Percentiles rank a stretch among this genome's conserved stretches.
These are phyloP conservation scores for Mycena belliarum DNA, from an alignment of 768 basidiomycete genomes.

Conservation along the genomic window DNA sequence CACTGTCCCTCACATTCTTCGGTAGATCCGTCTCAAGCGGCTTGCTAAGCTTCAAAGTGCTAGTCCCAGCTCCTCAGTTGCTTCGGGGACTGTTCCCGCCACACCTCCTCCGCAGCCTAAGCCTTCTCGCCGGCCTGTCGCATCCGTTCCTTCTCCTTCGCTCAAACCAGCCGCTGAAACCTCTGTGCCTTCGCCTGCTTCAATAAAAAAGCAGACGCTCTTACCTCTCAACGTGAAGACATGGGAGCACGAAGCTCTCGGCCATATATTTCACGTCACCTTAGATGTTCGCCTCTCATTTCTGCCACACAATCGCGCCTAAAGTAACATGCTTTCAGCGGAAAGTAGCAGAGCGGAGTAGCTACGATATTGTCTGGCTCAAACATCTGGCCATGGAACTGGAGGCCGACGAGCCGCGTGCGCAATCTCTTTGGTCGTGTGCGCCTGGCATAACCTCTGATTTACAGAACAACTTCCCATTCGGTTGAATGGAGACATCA, in stretches of 20 bases:
- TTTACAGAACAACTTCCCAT: conserved; percentile 35
- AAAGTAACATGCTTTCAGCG: conserved; percentile 43
- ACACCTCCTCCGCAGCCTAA: conserved; percentile 36
- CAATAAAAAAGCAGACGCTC: conserved; percentile 51
- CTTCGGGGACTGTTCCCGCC: conserved; percentile 31
- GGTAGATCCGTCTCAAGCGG: conserved; percentile 88
- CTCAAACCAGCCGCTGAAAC: conserved; percentile 32
- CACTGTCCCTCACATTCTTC: conserved; percentile 3
- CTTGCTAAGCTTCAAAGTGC: conserved; percentile 76
- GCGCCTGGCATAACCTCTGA: background rate
- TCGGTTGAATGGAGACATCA: conserved; percentile 55
- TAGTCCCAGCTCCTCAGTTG: conserved; percentile 38
- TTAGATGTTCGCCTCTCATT: conserved; percentile 58
- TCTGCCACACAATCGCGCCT: background rate
- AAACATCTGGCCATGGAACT: conserved; percentile 75
- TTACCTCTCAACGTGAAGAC: conserved; percentile 52
- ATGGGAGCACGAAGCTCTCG: conserved; percentile 79
- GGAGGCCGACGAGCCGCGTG: conserved; percentile 51
- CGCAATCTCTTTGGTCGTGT: background rate
- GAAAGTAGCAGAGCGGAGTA: conserved; percentile 56
- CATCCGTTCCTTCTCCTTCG: conserved; percentile 25
- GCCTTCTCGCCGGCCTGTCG: conserved; percentile 37
- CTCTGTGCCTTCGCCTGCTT: conserved; percentile 32
- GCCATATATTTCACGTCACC: conserved; percentile 73
- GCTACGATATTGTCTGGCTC: conserved; percentile 80